A percentile compares a stretch with the other conserved stretches of the same genome.
Conservation (phyloP, 2,329 filamentous ascomycete genomes). For the Penicillium sp. region DNA sequence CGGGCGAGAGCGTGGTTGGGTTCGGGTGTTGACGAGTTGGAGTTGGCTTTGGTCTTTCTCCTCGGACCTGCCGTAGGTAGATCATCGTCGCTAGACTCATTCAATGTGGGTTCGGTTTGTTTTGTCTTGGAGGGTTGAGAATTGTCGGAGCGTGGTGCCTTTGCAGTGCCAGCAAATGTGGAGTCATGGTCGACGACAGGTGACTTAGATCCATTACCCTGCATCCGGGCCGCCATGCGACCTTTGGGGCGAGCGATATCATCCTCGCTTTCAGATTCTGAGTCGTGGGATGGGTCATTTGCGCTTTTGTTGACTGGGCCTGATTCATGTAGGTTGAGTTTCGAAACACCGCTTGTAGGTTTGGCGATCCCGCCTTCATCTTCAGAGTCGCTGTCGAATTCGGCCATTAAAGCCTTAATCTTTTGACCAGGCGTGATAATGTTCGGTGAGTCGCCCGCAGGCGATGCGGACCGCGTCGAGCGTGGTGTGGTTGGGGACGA, state of each 20-base stretch:
- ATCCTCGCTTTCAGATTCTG: constrained; percentile 50
- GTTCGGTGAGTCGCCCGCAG: constrained; percentile 30
- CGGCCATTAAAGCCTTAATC: constrained; percentile 52
- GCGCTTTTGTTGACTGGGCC: constrained; percentile 1
- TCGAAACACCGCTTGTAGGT: constrained; percentile 13
- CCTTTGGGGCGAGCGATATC: constrained; percentile 61
- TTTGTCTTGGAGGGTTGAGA: constrained; percentile 15
- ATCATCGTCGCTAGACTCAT: constrained; percentile 29
- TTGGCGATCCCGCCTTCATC: constrained; percentile 41
- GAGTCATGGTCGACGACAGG: constrained; percentile 25
- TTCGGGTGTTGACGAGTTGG: constrained; percentile 29
- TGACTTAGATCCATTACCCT: constrained; percentile 33
- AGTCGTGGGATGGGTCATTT: constrained; percentile 18
- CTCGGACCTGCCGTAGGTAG: constrained; percentile 32
- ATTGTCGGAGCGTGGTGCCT: constrained; percentile 22
- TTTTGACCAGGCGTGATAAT: constrained; percentile 50
- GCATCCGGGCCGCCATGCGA: constrained; percentile 66
- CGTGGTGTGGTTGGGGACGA: constrained; percentile 37
- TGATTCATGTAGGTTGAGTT: constrained; percentile 19
- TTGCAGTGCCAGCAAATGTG: constrained; percentile 46
- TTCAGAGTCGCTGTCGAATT: constrained; percentile 51
- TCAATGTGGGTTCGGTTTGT: constrained; percentile 9
- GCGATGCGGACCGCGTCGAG: constrained; percentile 35
- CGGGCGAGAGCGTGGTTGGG: constrained; percentile 26
- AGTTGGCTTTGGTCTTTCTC: constrained; percentile 31